A percentile compares a stretch with the other conserved stretches of the same genome.
These are phyloP conservation scores for Dictyostelium purpureum DNA, from an alignment of 78 protist genomes.

Conservation along the genomic window DNA sequence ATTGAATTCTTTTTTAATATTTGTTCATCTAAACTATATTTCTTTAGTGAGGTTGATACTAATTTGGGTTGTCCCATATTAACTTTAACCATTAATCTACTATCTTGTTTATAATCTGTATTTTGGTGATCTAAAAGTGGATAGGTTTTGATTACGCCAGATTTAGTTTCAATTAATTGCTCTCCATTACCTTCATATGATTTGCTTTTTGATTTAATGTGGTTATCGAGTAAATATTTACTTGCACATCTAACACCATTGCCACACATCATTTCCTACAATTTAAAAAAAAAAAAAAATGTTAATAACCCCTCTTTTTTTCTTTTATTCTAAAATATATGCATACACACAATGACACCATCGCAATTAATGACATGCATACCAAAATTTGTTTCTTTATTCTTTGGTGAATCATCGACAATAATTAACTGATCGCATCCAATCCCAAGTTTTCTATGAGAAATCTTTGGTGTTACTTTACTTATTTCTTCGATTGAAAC, in stretches of 20 bases:
- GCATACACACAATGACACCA: conserved; percentile 32
- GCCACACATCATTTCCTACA: conserved; percentile 63
- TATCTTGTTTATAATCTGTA: background rate
- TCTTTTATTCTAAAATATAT: background rate
- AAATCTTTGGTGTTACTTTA: background rate
- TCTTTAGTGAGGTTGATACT: background rate
- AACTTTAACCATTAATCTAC: conserved; percentile 9
- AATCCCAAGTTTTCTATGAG: conserved; percentile 62
- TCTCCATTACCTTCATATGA: background rate
- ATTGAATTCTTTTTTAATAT: background rate
- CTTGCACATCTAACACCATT: conserved; percentile 77
- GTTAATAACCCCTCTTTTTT: background rate
- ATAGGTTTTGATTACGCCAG: conserved; percentile 48
- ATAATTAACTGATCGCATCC: conserved; percentile 79
- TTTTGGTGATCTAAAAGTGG: background rate
- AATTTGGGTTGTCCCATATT: conserved; percentile 29
- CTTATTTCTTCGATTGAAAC: background rate
- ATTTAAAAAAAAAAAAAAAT: background rate
- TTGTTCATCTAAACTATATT: background rate
- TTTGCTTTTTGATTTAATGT: conserved; percentile 4
- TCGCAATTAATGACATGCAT: conserved; percentile 55
- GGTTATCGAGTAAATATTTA: conserved; percentile 54
- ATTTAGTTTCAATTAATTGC: conserved; percentile 23
- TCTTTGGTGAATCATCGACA: background rate
- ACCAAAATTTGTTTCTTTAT: conserved; percentile 2